These are phyloP conservation scores for Trichoderma afroharzianum DNA, from an alignment of 2,329 filamentous ascomycete genomes.

Conservation along the genomic window DNA sequence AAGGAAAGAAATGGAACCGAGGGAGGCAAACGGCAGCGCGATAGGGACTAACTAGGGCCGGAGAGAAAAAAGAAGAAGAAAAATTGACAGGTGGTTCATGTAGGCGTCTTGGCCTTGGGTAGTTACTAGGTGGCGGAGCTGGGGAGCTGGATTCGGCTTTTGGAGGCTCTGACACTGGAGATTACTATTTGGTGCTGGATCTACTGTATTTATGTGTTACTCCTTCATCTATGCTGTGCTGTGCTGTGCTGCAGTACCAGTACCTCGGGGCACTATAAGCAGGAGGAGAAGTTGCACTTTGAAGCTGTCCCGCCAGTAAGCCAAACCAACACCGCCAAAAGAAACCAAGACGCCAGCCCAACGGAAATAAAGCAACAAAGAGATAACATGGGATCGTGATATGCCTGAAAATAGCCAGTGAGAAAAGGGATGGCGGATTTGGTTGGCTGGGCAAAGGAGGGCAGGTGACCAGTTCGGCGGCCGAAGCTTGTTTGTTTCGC, in stretches of 20 bases:
- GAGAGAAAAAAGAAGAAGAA: not conserved
- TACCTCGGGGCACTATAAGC: not conserved
- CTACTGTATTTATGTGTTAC: not conserved
- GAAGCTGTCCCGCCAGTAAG: not conserved
- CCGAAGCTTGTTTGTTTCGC: not conserved
- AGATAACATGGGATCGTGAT: not conserved
- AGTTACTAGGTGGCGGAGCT: not conserved
- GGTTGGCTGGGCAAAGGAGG: not conserved
- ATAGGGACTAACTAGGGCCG: not conserved
- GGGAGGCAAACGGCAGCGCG: not conserved
- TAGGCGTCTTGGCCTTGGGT: not conserved
- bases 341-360: not conserved
- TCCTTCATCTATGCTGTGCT: not conserved
- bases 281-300: not conserved
- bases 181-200: not conserved
- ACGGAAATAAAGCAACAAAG: not conserved
- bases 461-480: not conserved
- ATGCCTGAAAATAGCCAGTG: not conserved
- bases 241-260: not conserved
- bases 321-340: not conserved
- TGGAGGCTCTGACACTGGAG: not conserved
- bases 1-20: not conserved
- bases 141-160: not conserved
- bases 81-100: not conserved
- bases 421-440: not conserved